Percentiles rank a stretch among this genome's conserved stretches.
Evolutionary conservation across 83 land plant species (phyloP).

Genomic region (Larix sibirica): DNA sequence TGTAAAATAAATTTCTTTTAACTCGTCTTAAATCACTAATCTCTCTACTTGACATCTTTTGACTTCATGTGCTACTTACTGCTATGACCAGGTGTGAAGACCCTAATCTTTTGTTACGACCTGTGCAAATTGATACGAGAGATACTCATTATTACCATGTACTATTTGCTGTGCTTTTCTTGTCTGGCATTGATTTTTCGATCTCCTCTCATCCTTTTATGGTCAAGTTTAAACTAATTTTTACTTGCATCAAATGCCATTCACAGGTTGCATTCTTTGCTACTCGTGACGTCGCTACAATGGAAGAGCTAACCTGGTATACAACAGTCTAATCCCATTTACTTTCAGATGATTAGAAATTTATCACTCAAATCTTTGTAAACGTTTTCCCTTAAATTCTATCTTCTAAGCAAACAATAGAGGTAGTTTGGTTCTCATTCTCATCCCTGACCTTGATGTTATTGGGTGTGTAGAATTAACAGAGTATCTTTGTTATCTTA

Average conservation of each 20-base stretch:
- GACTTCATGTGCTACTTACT: background rate
- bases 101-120: constrained; percentile 25
- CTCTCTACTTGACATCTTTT: background rate
- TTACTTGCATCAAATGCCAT: background rate
- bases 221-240: background rate
- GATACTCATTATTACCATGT: constrained; percentile 35
- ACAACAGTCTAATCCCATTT: background rate
- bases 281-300: constrained; percentile 15
- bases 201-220: background rate
- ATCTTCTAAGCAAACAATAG: background rate
- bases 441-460: background rate
- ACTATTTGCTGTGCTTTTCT: background rate
- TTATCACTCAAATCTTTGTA: background rate
- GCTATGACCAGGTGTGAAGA: constrained; percentile 20
- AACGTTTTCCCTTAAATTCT: background rate
- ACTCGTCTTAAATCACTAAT: background rate
- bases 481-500: background rate
- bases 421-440: background rate
- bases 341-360: background rate
- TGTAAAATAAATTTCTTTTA: background rate
- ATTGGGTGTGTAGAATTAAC: background rate
- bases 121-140: constrained; percentile 37
- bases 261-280: constrained; percentile 30
- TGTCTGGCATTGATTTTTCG: background rate
- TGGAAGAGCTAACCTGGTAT: constrained; percentile 31